Base-by-base conservation (phyloP, 2,329 filamentous ascomycete species). In the Curvularia verruculosa region DNA sequence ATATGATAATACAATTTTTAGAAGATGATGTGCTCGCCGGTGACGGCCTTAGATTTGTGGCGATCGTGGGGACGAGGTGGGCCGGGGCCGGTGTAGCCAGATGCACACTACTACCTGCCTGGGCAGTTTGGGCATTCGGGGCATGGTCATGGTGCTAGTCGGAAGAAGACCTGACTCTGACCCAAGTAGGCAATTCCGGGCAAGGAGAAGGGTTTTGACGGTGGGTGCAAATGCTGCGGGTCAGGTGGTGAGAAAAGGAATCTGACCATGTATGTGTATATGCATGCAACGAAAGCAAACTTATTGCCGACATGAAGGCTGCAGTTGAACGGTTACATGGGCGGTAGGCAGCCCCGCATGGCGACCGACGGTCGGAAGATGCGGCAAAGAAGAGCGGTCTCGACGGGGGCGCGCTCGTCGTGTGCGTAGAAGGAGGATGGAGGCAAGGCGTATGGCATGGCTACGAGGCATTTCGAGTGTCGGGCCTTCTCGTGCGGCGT, bases 401-500 rank as follows among this genome's bases (percentile, higher is more conserved):
- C 34, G 31, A 34, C 31, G 34, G 34, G 13, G 34, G 34, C 34
- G 34, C 34, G 31, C 28, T n/a, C n/a, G n/a, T n/a, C n/a, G 12
- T 12, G 31, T 15, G 13, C 1, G 34, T 18, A 36, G 13, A n/a
- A 15, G 12, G 13, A 15, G 13, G 31, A 34, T 12, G 12, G 39
- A 41, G n/a, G 21, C 21, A 24, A 13, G 39, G 39, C 31, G 31
- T 44, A 12, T 28, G 24, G 18, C 5, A 12, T 50, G 19, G 48
- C 39, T 34, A 52, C 49, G 36, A 26, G 7, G 21, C 21, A 4
- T 3, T 8, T 15, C 19, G 2, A 13, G 21, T 19, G 19, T 47
- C 54, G 54, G 54, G 15, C 54, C 49, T 56, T 31, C 23, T 40
- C 24, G 12, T n/a, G 43, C 13, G 31, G 31, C 31, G 31, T 19